Evolutionary conservation across 2,329 filamentous ascomycete genomes (phyloP), one percentile per base, ranked within the genome.

Genomic region (Aspergillus calidoustus): DNA sequence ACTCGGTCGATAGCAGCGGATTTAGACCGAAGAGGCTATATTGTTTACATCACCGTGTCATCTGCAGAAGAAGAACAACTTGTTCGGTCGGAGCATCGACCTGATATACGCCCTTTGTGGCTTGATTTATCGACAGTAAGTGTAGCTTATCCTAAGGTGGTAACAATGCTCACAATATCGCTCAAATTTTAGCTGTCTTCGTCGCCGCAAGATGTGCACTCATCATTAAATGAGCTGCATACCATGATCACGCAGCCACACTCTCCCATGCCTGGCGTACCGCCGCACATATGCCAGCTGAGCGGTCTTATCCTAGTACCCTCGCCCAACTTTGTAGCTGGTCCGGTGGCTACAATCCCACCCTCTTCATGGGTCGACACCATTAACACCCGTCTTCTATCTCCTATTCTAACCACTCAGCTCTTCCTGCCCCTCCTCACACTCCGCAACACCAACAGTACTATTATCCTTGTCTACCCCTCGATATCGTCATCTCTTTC

Each of bases 381-480:
- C 38, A 88, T 98, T 76, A 97, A 97, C 77, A 94, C 92, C 17
- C 93, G 96, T 72, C 86, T 99, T 13, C 85, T 98, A 58, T 91
- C 93, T 60, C 94, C 94, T 1, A 92, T 98, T 67, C 86, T 96
- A 56, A 93, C 91, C 5, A 89, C 93, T 44, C 93, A 97, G 79
- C 86, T 91, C 57, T 95, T 98, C 79, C 83, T 98, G n/a, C 91
- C 91, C 0, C 86, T 93, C 31, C 83, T 93, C 56, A 90, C 69
- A 11, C 83, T 87, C 57, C 84, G 89, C 57, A 82, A 79, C 73
- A 84, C 80, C 54, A 82, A 80, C 55, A 80, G 77, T 72, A 77
- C 77, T 17, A 76, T 82, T 60, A 65, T 81, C 38, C 71, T 81
- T 52, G 72, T 78, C 55, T 81, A 80, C 55, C 79, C 80, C 2